Evolutionary conservation across 1,139 yeast genomes (phyloP), one percentile per base, ranked within the genome.

Genomic region (Zygosaccharomyces pseudobailii): DNA sequence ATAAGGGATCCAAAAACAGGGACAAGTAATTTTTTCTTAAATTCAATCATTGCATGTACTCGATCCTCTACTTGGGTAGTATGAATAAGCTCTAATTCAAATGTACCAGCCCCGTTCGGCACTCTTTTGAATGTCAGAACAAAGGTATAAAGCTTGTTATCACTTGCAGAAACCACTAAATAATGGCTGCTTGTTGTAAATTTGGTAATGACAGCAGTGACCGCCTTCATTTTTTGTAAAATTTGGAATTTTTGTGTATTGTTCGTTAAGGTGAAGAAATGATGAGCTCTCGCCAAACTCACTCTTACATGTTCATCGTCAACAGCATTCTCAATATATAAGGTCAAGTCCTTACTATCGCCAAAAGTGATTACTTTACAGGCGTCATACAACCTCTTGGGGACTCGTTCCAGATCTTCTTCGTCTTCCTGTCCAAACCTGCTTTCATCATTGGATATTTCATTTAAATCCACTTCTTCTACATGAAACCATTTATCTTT

Each of bases 11-110:
- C 73, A 0, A 75, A 76, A 47, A 78, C 59, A 0, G 87, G 94
- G 0, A 78, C 84, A 2, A 89, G 65, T 1, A 89, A 62, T 53
- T 74, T 73, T 0, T 84, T 87, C 36, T 81, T 77, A 63, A 86
- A 89, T 13, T 71, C 69, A 1, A 67, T 54, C 62, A 90, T 57
- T 0, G 84, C 73, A 27, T 73, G 56, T 0, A 84, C 80, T 0
- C 72, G 68, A 7, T 59, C 68, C 5, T 78, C 81, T 0, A 85
- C 67, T 24, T 68, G 63, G 0, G 97, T 90, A 49, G 72, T 72
- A 65, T 90, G 95, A 3, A 84, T 58, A 24, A 80, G 71, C 38
- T 69, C 66, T 19, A 86, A 56, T 2, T 65, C 56, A 32, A 51
- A 56, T 7, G 24, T 28, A 9, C 41, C 41, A 4, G 23, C 32